Evolutionary conservation across 306 rosid species (phyloP).

Genomic region (Sechiopsis laciniata): DNA sequence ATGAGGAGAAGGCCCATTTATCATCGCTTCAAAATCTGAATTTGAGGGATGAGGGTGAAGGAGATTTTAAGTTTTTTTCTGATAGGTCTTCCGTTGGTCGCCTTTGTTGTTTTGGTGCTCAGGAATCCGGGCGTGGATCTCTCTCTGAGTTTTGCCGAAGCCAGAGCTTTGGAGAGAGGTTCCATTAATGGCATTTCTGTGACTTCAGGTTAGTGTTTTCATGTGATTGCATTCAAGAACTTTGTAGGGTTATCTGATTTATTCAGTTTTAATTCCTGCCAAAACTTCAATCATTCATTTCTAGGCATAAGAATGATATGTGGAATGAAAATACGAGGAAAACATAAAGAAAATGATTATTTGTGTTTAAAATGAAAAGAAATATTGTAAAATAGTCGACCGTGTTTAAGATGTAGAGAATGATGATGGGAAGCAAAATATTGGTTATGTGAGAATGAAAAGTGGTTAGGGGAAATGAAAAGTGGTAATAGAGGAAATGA

Average conservation of each 20-base stretch:
- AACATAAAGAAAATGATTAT: too few relatives aligned
- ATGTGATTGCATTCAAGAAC: background rate
- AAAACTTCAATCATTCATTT: background rate
- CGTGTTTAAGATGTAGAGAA: too few relatives aligned
- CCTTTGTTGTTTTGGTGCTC: conserved; percentile 28
- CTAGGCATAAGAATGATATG: too few relatives aligned
- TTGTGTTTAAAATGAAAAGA: too few relatives aligned
- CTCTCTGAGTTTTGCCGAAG: conserved; percentile 26
- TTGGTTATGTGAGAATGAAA: too few relatives aligned
- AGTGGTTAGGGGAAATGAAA: too few relatives aligned
- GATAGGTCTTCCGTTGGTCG: conserved; percentile 31
- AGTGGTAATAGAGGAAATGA: too few relatives aligned
- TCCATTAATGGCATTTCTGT: conserved; percentile 13
- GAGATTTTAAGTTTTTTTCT: conserved; percentile 30
- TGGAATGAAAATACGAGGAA: too few relatives aligned
- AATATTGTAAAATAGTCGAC: too few relatives aligned
- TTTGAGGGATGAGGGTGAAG: conserved; percentile 21
- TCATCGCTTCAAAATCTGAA: too few relatives aligned
- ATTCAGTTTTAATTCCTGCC: background rate
- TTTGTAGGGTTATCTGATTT: conserved; percentile 1
- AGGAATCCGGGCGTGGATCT: conserved; percentile 26
- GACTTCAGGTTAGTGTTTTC: conserved; percentile 20
- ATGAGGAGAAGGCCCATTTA: background rate
- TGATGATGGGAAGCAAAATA: too few relatives aligned
- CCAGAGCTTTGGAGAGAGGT: conserved; percentile 25